phyloP scores from a whole-genome alignment of 306 rosid species.

The Prunus davidiana region DNA sequence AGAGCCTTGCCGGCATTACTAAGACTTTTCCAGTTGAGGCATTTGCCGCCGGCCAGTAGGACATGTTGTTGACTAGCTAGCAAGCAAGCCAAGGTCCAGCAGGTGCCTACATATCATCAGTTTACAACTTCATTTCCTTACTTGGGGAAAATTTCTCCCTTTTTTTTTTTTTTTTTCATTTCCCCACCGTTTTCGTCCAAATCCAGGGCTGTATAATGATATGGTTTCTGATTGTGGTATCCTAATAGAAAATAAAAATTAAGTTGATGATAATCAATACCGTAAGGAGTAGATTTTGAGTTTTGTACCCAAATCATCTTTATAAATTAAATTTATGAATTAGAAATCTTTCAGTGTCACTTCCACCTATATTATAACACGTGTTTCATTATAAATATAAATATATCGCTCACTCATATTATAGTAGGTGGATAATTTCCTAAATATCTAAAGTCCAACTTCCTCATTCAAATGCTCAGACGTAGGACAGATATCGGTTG shows the following conservation, averaged over 20 bases:
- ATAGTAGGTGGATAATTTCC: too few species aligned
- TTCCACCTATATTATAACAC: too few species aligned
- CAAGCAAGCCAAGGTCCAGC: not conserved
- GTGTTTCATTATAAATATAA: too few species aligned
- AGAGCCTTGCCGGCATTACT: slow-evolving; percentile 84
- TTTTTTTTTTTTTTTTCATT: too few species aligned
- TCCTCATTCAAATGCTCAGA: not conserved
- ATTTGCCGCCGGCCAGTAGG: slow-evolving; percentile 77
- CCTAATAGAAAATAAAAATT: not conserved
- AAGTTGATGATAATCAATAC: not conserved
- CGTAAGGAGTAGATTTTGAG: not conserved
- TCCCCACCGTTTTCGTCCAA: not conserved
- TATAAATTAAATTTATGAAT: too few species aligned
- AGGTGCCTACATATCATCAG: not conserved
- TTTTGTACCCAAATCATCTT: too few species aligned
- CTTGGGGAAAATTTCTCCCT: not conserved
- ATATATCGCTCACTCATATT: too few species aligned
- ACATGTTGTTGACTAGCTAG: not conserved
- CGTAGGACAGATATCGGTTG: not conserved
- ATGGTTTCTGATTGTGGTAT: not conserved
- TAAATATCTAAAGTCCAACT: too few species aligned
- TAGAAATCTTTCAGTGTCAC: too few species aligned
- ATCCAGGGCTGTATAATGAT: not conserved
- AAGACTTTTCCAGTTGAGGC: slow-evolving; percentile 78
- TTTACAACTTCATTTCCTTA: not conserved